A percentile compares a stretch with the other conserved stretches of the same genome.
These are phyloP conservation scores for Malassezia caprae DNA, from an alignment of 1,284 basidiomycete species.

Conservation along the genomic window DNA sequence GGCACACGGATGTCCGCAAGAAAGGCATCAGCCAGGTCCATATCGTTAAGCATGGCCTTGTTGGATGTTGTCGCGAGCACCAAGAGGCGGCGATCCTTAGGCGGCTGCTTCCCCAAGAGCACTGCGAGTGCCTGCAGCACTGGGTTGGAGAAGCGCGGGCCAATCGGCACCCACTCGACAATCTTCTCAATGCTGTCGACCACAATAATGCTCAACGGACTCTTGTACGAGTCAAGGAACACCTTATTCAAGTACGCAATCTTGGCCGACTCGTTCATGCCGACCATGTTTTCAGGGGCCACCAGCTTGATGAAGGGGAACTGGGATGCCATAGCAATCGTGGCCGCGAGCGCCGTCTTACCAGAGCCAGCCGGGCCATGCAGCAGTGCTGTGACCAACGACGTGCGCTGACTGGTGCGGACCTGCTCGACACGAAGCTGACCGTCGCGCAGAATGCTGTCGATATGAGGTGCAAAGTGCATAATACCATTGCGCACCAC, in stretches of 20 bases:
- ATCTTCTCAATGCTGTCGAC: constrained; percentile 59
- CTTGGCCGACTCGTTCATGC: constrained; percentile 81
- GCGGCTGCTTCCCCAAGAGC: constrained; percentile 76
- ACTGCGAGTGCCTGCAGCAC: constrained; percentile 87
- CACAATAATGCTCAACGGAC: constrained; percentile 87
- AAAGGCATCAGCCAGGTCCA: constrained; percentile 79
- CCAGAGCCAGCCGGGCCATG: constrained; percentile 81
- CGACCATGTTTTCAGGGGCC: constrained; percentile 93
- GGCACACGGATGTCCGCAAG: constrained; percentile 79
- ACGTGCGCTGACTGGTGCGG: constrained; percentile 75
- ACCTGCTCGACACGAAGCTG: constrained; percentile 91
- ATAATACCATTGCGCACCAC: constrained; percentile 97
- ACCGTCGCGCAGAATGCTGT: constrained; percentile 73
- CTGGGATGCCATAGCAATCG: constrained; percentile 80
- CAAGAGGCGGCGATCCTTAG: constrained; percentile 86
- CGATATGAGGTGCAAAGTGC: constrained; percentile 65
- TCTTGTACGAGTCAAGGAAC: constrained; percentile 94
- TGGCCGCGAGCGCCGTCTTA: constrained; percentile 89
- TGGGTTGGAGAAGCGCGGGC: constrained; percentile 86
- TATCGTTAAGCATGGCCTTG: constrained; percentile 73
- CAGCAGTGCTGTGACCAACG: constrained; percentile 78
- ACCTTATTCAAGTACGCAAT: constrained; percentile 84
- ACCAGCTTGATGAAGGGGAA: constrained; percentile 98
- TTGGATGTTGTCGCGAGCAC: constrained; percentile 87
- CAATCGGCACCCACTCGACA: constrained; percentile 79